phyloP scores from a whole-genome alignment of 495 filamentous ascomycete species.

The Aspergillus heteromorphus region DNA sequence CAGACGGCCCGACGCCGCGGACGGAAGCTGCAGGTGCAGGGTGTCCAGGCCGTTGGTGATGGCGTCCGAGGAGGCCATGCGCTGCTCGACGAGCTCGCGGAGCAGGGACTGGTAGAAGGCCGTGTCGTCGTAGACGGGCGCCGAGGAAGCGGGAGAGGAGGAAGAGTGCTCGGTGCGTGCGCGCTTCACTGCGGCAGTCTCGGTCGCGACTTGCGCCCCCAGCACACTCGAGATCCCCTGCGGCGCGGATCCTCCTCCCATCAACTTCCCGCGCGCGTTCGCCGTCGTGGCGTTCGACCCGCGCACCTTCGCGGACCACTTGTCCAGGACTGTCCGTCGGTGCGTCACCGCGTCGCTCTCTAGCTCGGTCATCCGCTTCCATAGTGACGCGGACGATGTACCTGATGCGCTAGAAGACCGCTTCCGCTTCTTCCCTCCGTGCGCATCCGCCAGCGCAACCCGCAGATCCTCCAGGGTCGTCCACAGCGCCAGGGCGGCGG shows the following conservation, averaged over 20 bases:
- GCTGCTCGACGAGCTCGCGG: slow-evolving; percentile 85
- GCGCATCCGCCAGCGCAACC: slow-evolving; percentile 47
- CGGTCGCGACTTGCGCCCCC: slow-evolving; percentile 63
- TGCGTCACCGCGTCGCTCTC: slow-evolving; percentile 45
- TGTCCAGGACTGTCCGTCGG: slow-evolving; percentile 42
- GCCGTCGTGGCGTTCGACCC: slow-evolving; percentile 33
- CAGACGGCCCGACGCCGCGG: slow-evolving; percentile 25
- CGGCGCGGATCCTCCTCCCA: slow-evolving; percentile 34
- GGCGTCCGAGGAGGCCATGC: slow-evolving; percentile 50
- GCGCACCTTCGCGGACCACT: slow-evolving; percentile 49
- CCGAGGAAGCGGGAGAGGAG: slow-evolving; percentile 3
- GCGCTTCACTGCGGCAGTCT: slow-evolving; percentile 57
- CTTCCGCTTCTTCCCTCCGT: slow-evolving; percentile 56
- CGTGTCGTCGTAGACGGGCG: slow-evolving; percentile 74
- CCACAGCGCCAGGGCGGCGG: slow-evolving; percentile 83
- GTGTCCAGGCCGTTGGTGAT: slow-evolving; percentile 42
- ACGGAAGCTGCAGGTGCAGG: slow-evolving; percentile 31
- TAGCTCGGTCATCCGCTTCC: slow-evolving; percentile 66
- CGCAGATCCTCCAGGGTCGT: slow-evolving; percentile 75
- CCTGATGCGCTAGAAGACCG: slow-evolving; percentile 44
- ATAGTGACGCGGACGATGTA: slow-evolving; percentile 53
- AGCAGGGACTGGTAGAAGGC: slow-evolving; percentile 89
- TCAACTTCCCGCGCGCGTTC: slow-evolving; percentile 40
- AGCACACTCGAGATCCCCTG: slow-evolving; percentile 69
- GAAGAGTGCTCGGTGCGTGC: slow-evolving; percentile 17